Conservation (phyloP, 2,329 filamentous ascomycete genomes). For the Calonectria pauciramosa region DNA sequence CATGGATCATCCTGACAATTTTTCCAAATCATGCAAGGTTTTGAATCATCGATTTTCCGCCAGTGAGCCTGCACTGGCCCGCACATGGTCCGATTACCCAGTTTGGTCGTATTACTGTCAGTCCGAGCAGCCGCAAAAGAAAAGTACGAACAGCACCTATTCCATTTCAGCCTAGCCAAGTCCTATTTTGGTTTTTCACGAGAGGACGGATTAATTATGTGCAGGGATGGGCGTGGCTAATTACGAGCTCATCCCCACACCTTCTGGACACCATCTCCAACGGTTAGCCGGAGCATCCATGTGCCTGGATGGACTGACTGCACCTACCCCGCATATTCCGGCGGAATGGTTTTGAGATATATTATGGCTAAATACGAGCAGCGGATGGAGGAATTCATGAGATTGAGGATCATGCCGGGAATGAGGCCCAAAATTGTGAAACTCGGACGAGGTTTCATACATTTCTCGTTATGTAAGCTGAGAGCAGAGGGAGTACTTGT, state of each 20-base stretch:
- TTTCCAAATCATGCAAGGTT: conserved; percentile 7
- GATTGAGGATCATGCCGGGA: not conserved
- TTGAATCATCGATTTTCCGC: conserved; percentile 17
- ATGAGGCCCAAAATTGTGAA: not conserved
- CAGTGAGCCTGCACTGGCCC: conserved; percentile 1
- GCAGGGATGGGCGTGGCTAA: not conserved
- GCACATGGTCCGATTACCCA: not conserved
- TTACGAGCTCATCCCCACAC: not conserved
- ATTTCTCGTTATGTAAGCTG: not conserved
- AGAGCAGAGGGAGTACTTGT: no score
- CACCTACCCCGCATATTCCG: not conserved
- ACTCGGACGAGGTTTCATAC: not conserved
- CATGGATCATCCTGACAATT: not conserved
- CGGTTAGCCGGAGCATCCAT: not conserved
- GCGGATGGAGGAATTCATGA: not conserved
- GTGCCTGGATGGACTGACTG: not conserved
- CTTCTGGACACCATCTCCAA: not conserved
- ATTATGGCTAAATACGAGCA: not conserved
- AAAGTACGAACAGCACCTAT: not conserved
- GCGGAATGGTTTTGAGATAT: not conserved
- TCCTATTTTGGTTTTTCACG: not conserved
- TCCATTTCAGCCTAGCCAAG: not conserved
- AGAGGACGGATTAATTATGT: conserved; percentile 1
- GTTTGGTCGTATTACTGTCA: not conserved
- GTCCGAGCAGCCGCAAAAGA: not conserved